phyloP scores from a whole-genome alignment of 305 asterid genomes.

The Fraxinus ornus region DNA sequence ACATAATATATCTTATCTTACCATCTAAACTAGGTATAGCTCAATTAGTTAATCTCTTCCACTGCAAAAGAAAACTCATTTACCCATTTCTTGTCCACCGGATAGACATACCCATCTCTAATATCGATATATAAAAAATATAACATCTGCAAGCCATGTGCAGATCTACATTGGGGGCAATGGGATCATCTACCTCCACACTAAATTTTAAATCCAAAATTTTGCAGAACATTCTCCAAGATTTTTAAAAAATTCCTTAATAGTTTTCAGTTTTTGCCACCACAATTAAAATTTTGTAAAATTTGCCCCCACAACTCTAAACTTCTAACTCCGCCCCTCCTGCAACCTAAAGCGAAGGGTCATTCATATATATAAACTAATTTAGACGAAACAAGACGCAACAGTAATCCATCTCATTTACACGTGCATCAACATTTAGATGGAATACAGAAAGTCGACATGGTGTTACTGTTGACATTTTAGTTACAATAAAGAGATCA shows the following conservation, averaged over 20 bases:
- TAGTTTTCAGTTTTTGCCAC: too few species aligned
- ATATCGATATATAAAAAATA: constrained; percentile 75
- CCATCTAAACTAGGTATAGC: not conserved
- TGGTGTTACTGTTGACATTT: constrained; percentile 86
- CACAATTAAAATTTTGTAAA: too few species aligned
- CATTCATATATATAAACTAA: not conserved
- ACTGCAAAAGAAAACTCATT: constrained; percentile 92
- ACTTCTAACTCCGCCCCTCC: too few species aligned
- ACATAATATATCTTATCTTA: not conserved
- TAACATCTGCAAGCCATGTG: constrained; percentile 44
- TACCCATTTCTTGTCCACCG: constrained; percentile 83
- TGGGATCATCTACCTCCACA: too few species aligned
- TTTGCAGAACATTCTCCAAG: too few species aligned
- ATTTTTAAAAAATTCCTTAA: too few species aligned
- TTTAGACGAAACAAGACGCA: not conserved
- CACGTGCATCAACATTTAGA: not conserved
- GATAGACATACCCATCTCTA: constrained; percentile 76
- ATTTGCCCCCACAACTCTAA: too few species aligned
- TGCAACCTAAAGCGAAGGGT: not conserved
- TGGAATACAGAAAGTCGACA: constrained; percentile 97
- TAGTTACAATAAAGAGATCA: constrained; percentile 90
- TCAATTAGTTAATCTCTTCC: constrained; percentile 83
- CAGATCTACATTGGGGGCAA: too few species aligned
- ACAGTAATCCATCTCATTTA: not conserved
- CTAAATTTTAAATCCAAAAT: too few species aligned